phyloP scores from a whole-genome alignment of 169 alveolate species.

The Plasmodium berghei region DNA sequence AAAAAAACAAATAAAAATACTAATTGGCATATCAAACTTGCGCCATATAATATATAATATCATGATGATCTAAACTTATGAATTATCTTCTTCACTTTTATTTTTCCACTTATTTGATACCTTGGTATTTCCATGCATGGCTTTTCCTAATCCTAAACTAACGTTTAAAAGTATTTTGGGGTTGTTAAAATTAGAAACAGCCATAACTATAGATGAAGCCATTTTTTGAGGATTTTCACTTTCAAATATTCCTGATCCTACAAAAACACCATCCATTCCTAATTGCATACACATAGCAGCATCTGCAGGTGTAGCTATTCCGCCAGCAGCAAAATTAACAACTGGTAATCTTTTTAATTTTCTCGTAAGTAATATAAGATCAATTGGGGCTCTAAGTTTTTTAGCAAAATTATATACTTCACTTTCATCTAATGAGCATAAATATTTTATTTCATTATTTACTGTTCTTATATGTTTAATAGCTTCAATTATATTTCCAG shows the following conservation, averaged over 20 bases:
- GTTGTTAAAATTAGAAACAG: conserved; percentile 65
- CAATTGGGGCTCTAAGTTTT: conserved; percentile 79
- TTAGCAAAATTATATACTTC: conserved; percentile 81
- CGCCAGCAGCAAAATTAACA: conserved; percentile 89
- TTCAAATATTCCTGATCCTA: conserved; percentile 87
- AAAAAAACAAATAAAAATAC: background rate
- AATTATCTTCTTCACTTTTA: conserved; percentile 33
- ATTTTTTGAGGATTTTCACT: conserved; percentile 82
- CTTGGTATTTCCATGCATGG: conserved; percentile 52
- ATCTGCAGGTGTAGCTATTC: conserved; percentile 87
- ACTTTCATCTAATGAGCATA: conserved; percentile 73
- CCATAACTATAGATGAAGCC: conserved; percentile 84
- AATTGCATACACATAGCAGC: conserved; percentile 83
- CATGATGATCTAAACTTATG: no score
- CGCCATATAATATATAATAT: no score
- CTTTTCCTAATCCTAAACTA: conserved; percentile 51
- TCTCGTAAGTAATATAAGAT: conserved; percentile 75
- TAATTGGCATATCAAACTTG: no score
- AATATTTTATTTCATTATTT: conserved; percentile 73
- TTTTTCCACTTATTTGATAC: conserved; percentile 62
- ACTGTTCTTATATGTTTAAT: conserved; percentile 85
- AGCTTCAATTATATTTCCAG: conserved; percentile 86
- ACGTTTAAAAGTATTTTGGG: conserved; percentile 63
- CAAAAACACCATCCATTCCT: conserved; percentile 90
- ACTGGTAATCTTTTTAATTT: conserved; percentile 84